A percentile compares a stretch with the other conserved stretches of the same genome.
Evolutionary conservation across 2,329 filamentous ascomycete genomes (phyloP).

Genomic region (Domatiomyces catenatus): DNA sequence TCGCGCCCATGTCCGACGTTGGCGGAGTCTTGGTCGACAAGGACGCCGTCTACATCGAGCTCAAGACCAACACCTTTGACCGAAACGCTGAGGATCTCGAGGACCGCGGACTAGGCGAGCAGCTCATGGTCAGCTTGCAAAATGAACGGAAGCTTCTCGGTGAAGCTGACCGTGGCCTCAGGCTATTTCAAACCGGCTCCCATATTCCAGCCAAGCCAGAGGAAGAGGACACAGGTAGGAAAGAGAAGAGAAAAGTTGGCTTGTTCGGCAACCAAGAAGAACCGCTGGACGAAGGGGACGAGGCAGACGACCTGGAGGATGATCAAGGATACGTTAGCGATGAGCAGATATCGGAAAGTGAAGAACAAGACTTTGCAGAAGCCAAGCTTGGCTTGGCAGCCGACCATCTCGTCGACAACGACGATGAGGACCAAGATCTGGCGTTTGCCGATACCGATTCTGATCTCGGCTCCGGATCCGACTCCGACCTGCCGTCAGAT

Average conservation of each 20-base stretch:
- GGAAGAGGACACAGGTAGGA: slow-evolving; percentile 43
- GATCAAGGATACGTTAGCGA: slow-evolving; percentile 41
- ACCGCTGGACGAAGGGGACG: slow-evolving; percentile 38
- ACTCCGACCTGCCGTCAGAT: slow-evolving; percentile 35
- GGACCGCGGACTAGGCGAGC: slow-evolving; percentile 83
- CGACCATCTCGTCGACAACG: slow-evolving; percentile 37
- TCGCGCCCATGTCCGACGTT: slow-evolving; percentile 96
- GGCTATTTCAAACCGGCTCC: slow-evolving; percentile 65
- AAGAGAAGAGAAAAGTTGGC: slow-evolving; percentile 36
- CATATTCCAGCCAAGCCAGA: slow-evolving; percentile 37
- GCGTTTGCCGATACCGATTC: slow-evolving; percentile 95
- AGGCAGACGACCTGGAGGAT: slow-evolving; percentile 36
- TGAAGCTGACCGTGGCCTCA: slow-evolving; percentile 64
- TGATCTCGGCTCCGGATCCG: slow-evolving; percentile 65
- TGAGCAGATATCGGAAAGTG: slow-evolving; percentile 31
- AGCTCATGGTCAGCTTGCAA: slow-evolving; percentile 82
- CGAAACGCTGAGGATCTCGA: slow-evolving; percentile 43
- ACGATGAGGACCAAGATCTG: slow-evolving; percentile 51
- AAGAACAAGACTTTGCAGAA: slow-evolving; percentile 26
- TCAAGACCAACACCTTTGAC: slow-evolving; percentile 58
- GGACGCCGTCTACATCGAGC: slow-evolving; percentile 81
- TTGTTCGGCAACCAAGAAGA: slow-evolving; percentile 35
- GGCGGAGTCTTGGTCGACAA: slow-evolving; percentile 80
- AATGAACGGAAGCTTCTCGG: slow-evolving; percentile 68
- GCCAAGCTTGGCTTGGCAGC: slow-evolving; percentile 28